Conservation (phyloP, 2,329 filamentous ascomycete species). For the Diaporthe citriasiana region DNA sequence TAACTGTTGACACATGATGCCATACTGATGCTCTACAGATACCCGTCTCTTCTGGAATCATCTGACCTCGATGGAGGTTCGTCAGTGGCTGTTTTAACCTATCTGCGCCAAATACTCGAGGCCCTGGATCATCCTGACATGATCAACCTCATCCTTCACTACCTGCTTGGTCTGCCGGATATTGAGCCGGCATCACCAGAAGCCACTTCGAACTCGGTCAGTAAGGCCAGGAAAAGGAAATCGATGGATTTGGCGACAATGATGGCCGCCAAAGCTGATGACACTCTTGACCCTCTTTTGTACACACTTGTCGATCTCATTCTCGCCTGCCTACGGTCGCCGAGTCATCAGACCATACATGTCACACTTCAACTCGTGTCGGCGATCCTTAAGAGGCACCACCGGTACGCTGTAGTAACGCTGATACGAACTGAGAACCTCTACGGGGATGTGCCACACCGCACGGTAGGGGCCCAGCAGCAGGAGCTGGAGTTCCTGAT, state of each 20-base stretch:
- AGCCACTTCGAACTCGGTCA: conserved; percentile 66
- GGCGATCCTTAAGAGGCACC: conserved; percentile 87
- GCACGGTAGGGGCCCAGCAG: conserved; percentile 81
- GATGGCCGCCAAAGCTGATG: conserved; percentile 80
- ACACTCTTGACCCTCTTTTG: conserved; percentile 82
- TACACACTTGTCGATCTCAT: conserved; percentile 96
- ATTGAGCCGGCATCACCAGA: conserved; percentile 54
- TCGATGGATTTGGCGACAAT: conserved; percentile 89
- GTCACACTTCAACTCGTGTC: conserved; percentile 91
- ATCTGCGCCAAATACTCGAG: conserved; percentile 90
- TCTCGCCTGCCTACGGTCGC: conserved; percentile 85
- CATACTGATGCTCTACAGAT: conserved; percentile 65
- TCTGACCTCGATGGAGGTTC: conserved; percentile 98
- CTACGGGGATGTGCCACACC: conserved; percentile 65
- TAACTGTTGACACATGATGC: background rate
- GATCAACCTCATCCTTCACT: conserved; percentile 93
- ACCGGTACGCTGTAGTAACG: conserved; percentile 85
- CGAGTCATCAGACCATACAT: conserved; percentile 89
- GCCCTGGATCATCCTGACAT: conserved; percentile 93
- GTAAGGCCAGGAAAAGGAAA: conserved; percentile 83
- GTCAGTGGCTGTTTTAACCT: conserved; percentile 94
- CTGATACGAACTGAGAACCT: conserved; percentile 77
- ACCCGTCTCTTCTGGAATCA: conserved; percentile 95
- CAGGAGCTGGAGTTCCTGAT: conserved; percentile 82
- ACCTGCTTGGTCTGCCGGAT: conserved; percentile 86